These are phyloP conservation scores for Hypoxylon cercidicola DNA, from an alignment of 495 filamentous ascomycete species.

Conservation along the genomic window DNA sequence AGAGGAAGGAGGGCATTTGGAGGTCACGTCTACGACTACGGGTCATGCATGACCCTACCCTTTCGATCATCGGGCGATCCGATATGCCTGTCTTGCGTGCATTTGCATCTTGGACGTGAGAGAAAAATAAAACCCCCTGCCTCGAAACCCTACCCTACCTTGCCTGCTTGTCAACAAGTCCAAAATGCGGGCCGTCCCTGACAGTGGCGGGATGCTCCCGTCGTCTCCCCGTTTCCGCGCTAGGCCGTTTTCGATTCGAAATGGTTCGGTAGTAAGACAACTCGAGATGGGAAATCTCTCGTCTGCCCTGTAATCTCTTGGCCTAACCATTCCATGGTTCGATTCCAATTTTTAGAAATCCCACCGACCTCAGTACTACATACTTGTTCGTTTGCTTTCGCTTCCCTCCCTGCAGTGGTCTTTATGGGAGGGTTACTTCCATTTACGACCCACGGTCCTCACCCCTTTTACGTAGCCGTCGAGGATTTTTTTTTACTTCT, in stretches of 20 bases:
- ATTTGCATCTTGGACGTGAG: background rate
- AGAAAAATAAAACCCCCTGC: constrained; percentile 11
- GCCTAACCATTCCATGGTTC: constrained; percentile 9
- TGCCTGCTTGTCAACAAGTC: background rate
- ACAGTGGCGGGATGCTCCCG: constrained; percentile 37
- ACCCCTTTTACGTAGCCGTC: background rate
- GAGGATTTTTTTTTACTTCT: background rate
- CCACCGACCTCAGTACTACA: too few relatives aligned
- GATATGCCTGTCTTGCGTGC: constrained; percentile 17
- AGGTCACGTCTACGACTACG: too few relatives aligned
- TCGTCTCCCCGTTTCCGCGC: constrained; percentile 36
- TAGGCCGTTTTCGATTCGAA: constrained; percentile 21
- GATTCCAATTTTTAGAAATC: constrained; percentile 8
- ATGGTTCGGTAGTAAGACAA: constrained; percentile 8
- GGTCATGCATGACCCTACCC: constrained; percentile 32
- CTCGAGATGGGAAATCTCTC: constrained; percentile 18
- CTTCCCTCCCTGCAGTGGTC: constrained; percentile 6
- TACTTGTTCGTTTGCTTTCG: background rate
- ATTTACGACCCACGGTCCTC: background rate
- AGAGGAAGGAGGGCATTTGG: constrained; percentile 30
- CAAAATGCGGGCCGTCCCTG: constrained; percentile 39
- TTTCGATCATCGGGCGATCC: constrained; percentile 43
- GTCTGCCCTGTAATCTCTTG: constrained; percentile 18
- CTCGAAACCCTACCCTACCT: constrained; percentile 21
- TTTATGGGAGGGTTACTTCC: constrained; percentile 3